phyloP scores from a whole-genome alignment of 1,284 basidiomycete genomes.

The Serendipita sp. region DNA sequence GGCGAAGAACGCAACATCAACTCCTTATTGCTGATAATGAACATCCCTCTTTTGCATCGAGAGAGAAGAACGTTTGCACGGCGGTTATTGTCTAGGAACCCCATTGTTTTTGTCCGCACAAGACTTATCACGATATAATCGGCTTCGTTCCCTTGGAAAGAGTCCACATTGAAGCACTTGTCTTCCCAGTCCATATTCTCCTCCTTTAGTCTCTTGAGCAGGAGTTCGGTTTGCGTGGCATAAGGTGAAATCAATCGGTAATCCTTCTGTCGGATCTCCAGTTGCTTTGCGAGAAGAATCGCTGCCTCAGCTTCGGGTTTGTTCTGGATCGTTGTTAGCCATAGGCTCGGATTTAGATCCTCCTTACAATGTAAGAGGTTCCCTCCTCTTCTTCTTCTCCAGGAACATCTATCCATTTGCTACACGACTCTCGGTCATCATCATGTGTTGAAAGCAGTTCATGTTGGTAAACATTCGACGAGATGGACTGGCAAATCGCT shows the following conservation, averaged over 20 bases:
- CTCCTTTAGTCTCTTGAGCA: not conserved
- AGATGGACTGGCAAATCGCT: not conserved
- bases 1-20: constrained; percentile 29
- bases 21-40: constrained; percentile 39
- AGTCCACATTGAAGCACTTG: constrained; percentile 43
- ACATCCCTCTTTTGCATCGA: constrained; percentile 50
- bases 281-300: not conserved
- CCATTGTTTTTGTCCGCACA: constrained; percentile 41
- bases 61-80: constrained; percentile 56
- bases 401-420: not conserved
- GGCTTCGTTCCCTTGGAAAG: constrained; percentile 44
- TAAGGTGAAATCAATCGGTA: constrained; percentile 2
- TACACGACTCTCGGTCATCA: not conserved
- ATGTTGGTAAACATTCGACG: not conserved
- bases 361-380: not conserved
- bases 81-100: constrained; percentile 41
- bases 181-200: not conserved
- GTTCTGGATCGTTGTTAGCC: not conserved
- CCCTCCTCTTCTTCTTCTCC: not conserved
- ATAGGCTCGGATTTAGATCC: not conserved
- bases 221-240: not conserved
- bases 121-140: constrained; percentile 46
- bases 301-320: not conserved
- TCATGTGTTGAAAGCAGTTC: not conserved
- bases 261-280: not conserved